These are phyloP conservation scores for Pyrenophora tritici-repentis DNA, from an alignment of 2,329 filamentous ascomycete genomes.

Conservation along the genomic window DNA sequence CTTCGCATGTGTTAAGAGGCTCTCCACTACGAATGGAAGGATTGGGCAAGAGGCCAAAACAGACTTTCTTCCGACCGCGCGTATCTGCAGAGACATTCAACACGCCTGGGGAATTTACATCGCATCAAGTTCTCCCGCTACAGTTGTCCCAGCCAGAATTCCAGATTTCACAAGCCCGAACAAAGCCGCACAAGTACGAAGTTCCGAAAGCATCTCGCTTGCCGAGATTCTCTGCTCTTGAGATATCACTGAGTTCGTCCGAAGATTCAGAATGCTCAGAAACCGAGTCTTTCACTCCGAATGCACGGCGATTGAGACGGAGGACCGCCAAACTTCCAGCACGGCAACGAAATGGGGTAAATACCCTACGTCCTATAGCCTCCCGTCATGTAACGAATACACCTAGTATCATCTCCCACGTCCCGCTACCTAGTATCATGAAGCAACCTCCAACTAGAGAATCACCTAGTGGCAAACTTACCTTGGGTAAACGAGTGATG, in stretches of 20 bases:
- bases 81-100: too few relatives aligned
- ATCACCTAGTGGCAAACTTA: not conserved
- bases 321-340: not conserved
- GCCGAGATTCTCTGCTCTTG: not conserved
- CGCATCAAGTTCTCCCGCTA: not conserved
- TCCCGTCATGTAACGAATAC: not conserved
- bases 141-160: not conserved
- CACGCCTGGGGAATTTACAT: not conserved
- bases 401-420: not conserved
- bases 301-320: conserved; percentile 10
- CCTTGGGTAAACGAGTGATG: not conserved
- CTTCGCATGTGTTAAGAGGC: too few relatives aligned
- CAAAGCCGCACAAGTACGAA: conserved; percentile 3
- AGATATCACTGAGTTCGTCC: conserved; percentile 7
- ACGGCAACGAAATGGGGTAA: not conserved
- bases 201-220: not conserved
- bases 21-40: too few relatives aligned
- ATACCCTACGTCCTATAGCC: not conserved
- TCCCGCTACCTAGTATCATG: not conserved
- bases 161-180: conserved; percentile 1
- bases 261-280: conserved; percentile 5
- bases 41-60: too few relatives aligned
- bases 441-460: not conserved
- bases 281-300: conserved; percentile 22
- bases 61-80: too few relatives aligned